Evolutionary conservation across 2,329 filamentous ascomycete genomes (phyloP).

Genomic region (Aspergillus latus): DNA sequence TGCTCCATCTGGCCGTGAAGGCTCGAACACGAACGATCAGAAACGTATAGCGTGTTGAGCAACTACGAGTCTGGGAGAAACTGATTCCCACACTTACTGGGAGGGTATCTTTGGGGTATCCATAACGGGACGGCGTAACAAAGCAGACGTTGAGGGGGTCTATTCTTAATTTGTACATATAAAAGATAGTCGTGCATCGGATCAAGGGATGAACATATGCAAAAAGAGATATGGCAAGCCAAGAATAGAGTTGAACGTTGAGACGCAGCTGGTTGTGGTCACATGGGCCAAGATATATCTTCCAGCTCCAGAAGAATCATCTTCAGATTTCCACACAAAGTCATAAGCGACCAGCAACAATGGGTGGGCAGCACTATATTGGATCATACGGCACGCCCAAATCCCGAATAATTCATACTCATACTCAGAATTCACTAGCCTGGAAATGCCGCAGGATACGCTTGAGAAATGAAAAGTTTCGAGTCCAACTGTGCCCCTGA

Average conservation of each 20-base stretch:
- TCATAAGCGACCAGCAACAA: background rate
- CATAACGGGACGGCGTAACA: background rate
- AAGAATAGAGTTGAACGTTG: background rate
- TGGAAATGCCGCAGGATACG: background rate
- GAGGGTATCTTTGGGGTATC: background rate
- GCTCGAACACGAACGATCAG: background rate
- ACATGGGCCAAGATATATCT: background rate
- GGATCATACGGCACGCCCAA: background rate
- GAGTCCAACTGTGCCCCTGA: background rate
- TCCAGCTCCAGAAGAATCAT: background rate
- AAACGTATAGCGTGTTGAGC: slow-evolving; percentile 3
- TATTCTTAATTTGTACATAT: background rate
- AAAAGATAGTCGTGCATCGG: background rate
- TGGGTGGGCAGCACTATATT: background rate
- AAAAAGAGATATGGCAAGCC: background rate
- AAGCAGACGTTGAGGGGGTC: background rate
- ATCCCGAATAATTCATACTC: background rate
- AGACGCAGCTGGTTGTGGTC: background rate
- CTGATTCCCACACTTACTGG: background rate
- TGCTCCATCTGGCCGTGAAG: background rate
- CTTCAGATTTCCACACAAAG: background rate
- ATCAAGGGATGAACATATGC: background rate
- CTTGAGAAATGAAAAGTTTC: background rate
- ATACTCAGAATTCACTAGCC: background rate
- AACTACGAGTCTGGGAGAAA: background rate